Evolutionary conservation across 768 basidiomycete species (phyloP), one percentile per base, ranked within the genome.

Genomic region (Russula earlei): DNA sequence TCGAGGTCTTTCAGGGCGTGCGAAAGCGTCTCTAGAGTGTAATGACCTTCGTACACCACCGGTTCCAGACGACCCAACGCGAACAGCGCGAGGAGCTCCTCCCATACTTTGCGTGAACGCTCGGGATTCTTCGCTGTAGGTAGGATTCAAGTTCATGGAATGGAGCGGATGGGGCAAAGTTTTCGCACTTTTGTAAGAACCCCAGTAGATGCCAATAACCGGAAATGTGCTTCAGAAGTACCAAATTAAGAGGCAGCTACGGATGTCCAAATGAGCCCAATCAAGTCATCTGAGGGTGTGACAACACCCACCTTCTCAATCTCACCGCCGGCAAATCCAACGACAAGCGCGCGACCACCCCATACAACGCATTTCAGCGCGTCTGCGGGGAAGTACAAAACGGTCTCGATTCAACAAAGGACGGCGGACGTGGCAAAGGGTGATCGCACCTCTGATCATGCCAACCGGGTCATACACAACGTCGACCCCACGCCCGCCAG

Each of bases 291-390:
- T 24, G 11, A 11, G 27, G 22, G 17, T 9, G 20, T 12, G 7
- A 42, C 17, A 5, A 24, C 24, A 53, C 66, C 10, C 47, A 87
- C 85, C 75, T 91, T 89, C 69, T 93, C 91, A 52, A 95, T 91
- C 12, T 75, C 70, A 4, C 90, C 90, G 7, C 78, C 87, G 4
- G 87, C 91, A 68, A 94, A 98, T 6, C 95, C 96, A 49, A 99
- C 84, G n/a, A 98, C 87, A 11, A 99, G 64, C 1, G 87, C 84
- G 14, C 95, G 80, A 1, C 94, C 92, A 67, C 94, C 93, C 84
- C 94, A 97, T 0, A 87, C 88, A 54, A 93, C 89, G 67, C 92
- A 95, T 67, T 94, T 98, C 54, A 97, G 67, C 45, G 79, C 85
- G 67, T 91, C 92, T 89, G 43, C n/a, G 49, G 9, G 34, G 64